These are phyloP conservation scores for Pontederia crassipes DNA, from an alignment of 176 grass and related monocot genomes.

Conservation along the genomic window DNA sequence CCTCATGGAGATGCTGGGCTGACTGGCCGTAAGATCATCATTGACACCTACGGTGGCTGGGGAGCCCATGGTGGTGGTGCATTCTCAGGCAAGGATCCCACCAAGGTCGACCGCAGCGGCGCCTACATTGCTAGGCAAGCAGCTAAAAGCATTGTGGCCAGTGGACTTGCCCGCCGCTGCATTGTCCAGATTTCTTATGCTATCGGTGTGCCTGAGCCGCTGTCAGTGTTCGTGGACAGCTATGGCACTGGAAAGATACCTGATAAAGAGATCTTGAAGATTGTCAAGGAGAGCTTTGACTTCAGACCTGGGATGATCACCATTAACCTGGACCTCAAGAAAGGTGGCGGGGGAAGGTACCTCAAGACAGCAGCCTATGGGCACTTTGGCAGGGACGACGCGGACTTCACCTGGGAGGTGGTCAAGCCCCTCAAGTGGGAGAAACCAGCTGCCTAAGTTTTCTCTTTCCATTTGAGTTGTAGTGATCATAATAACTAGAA, in stretches of 20 bases:
- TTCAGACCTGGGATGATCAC: constrained; percentile 42
- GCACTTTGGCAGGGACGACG: constrained; percentile 33
- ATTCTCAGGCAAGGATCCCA: constrained; percentile 6
- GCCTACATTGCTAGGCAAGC: constrained; percentile 4
- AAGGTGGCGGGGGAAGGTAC: constrained; percentile 27
- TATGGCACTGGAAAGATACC: constrained; percentile 32
- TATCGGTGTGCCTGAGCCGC: constrained; percentile 32
- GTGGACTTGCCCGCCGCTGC: constrained; percentile 1
- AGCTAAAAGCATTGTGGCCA: constrained; percentile 1
- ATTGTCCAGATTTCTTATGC: constrained; percentile 10
- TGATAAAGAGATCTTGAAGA: constrained; percentile 29
- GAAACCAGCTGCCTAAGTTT: constrained; percentile 15
- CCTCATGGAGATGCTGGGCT: constrained; percentile 4
- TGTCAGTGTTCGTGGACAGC: constrained; percentile 34
- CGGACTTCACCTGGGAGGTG: constrained; percentile 43
- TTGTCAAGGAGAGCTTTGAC: constrained; percentile 37
- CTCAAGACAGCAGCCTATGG: constrained; percentile 38
- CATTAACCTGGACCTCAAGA: constrained; percentile 34
- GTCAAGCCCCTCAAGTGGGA: constrained; percentile 28
- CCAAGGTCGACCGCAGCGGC: constrained; percentile 1
- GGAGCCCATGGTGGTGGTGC: constrained; percentile 3
- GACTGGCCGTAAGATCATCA: constrained; percentile 6
- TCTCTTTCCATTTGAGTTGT: not conserved
- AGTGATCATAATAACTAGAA: not conserved
- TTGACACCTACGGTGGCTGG: constrained; percentile 5